A percentile compares a stretch with the other conserved stretches of the same genome.
These are phyloP conservation scores for Tetrapisispora phaffii DNA, from an alignment of 805 yeast genomes.

Conservation along the genomic window DNA sequence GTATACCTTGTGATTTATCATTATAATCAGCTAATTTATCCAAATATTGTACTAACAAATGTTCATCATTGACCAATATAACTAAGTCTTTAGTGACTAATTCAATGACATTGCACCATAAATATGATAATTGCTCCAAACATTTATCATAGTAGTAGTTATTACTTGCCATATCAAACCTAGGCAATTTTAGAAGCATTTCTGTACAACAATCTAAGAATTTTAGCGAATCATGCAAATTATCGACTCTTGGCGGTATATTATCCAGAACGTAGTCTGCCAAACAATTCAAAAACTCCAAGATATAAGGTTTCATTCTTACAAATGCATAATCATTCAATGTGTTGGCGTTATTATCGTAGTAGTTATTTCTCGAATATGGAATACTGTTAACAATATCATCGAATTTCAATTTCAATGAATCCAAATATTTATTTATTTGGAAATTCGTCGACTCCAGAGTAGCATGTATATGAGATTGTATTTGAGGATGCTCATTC, in stretches of 20 bases:
- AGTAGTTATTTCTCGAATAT: constrained; percentile 16
- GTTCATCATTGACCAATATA: constrained; percentile 12
- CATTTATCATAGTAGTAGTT: constrained; percentile 31
- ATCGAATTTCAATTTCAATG: constrained; percentile 18
- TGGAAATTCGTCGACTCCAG: constrained; percentile 12
- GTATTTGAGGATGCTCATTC: constrained; percentile 21
- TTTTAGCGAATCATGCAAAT: constrained; percentile 20
- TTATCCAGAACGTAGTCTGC: constrained; percentile 26
- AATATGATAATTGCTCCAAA: constrained; percentile 27
- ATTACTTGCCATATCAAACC: constrained; percentile 26
- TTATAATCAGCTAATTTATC: constrained; percentile 19
- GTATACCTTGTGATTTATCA: constrained; percentile 16
- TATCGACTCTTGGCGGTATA: constrained; percentile 26
- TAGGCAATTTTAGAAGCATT: constrained; percentile 23
- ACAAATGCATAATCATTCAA: constrained; percentile 30
- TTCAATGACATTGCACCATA: constrained; percentile 26
- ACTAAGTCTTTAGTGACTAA: constrained; percentile 18
- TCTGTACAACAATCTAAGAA: constrained; percentile 25
- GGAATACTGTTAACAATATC: constrained; percentile 22
- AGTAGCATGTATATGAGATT: constrained; percentile 11
- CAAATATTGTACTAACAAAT: constrained; percentile 13
- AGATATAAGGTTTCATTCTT: constrained; percentile 23
- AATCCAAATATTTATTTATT: constrained; percentile 15
- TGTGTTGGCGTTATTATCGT: not conserved
- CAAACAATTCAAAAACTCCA: constrained; percentile 28